Evolutionary conservation across 1,284 basidiomycete genomes (phyloP).

Genomic region (Lignosus rhinocerotis): DNA sequence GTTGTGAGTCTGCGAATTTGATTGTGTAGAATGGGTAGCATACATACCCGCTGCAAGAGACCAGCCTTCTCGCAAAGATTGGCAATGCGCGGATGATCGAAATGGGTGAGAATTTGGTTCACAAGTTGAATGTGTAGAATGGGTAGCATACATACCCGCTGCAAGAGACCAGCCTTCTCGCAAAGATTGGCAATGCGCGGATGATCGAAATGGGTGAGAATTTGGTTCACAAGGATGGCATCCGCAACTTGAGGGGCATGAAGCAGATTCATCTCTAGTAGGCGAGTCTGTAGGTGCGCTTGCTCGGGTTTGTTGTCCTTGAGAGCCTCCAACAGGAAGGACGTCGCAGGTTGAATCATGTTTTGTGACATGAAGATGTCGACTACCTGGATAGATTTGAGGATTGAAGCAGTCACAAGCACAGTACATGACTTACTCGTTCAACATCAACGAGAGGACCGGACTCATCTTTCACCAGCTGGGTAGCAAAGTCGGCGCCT

Average conservation of each 20-base stretch:
- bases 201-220: conserved; percentile 97
- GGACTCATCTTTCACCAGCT: conserved; percentile 90
- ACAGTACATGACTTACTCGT: conserved; percentile 53
- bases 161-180: conserved; percentile 96
- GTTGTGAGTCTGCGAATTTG: conserved; percentile 3
- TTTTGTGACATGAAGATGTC: conserved; percentile 99
- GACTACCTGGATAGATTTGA: conserved; percentile 61
- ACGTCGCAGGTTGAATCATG: conserved; percentile 99
- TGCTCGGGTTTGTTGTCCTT: conserved; percentile 99
- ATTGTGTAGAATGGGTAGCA: background rate
- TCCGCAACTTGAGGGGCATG: conserved; percentile 99
- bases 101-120: conserved; percentile 98
- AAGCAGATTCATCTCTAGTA: conserved; percentile 97
- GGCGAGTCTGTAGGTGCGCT: conserved; percentile 92
- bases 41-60: conserved; percentile 81
- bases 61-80: conserved; percentile 99
- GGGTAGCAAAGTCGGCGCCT: conserved; percentile 96
- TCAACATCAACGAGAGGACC: conserved; percentile 96
- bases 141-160: conserved; percentile 59
- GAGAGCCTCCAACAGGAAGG: conserved; percentile 97
- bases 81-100: conserved; percentile 95
- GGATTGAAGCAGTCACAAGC: background rate
- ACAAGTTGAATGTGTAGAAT: background rate
- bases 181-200: conserved; percentile 97
- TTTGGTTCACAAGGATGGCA: conserved; percentile 98